Conservation (phyloP, 1,284 basidiomycete species). For the Somion occarium region DNA sequence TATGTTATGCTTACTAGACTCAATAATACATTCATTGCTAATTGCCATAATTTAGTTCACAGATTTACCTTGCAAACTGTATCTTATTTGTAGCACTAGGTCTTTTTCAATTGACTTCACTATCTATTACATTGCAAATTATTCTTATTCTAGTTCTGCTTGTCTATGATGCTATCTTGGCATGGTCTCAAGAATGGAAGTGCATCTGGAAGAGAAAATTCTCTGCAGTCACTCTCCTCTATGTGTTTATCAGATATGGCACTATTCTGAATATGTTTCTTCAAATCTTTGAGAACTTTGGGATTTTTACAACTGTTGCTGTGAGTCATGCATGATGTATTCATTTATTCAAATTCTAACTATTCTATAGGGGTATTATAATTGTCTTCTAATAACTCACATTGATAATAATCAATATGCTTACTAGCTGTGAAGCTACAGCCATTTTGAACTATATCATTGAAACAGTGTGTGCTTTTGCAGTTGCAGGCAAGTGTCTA, state of each 20-base stretch:
- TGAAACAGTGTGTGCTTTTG: not conserved
- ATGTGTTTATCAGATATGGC: not conserved
- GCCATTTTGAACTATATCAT: not conserved
- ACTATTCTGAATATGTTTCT: not conserved
- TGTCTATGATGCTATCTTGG: not conserved
- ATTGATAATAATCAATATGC: not conserved
- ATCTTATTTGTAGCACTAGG: not conserved
- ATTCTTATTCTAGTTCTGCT: not conserved
- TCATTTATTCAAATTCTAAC: no score
- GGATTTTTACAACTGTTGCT: not conserved
- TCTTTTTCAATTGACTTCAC: not conserved
- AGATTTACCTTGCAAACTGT: no score
- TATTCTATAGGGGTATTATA: no score
- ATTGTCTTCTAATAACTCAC: no score
- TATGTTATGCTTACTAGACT: not conserved
- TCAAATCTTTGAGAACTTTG: not conserved
- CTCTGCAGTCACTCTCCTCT: not conserved
- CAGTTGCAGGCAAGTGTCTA: not conserved
- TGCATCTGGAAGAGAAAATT: constrained; percentile 1
- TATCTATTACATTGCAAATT: not conserved
- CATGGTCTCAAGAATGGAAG: not conserved
- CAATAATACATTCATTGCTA: not conserved
- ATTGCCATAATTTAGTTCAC: not conserved
- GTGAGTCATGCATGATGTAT: not conserved
- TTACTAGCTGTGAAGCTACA: not conserved